Percentiles rank a stretch among this genome's conserved stretches.
Conservation (phyloP, 2,329 filamentous ascomycete genomes). For the Pseudophaeomoniella oleicola region DNA sequence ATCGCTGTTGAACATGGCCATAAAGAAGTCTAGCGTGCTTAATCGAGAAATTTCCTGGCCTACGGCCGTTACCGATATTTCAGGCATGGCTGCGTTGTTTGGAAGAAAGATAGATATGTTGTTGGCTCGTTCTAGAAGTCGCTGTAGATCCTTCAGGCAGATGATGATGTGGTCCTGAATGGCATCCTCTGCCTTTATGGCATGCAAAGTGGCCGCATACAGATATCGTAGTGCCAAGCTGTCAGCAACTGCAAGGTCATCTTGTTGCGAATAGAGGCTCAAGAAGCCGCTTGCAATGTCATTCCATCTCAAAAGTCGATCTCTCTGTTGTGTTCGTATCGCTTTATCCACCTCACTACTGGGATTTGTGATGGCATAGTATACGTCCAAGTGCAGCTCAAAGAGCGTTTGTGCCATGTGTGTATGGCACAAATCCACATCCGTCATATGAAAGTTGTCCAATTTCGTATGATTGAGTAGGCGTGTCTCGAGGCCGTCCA, state of each 20-base stretch:
- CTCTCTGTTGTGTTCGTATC: constrained; percentile 38
- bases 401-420: constrained; percentile 47
- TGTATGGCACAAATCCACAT: constrained; percentile 22
- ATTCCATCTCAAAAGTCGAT: constrained; percentile 47
- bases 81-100: constrained; percentile 81
- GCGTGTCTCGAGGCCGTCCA: constrained; percentile 15
- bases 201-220: constrained; percentile 50
- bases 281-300: constrained; percentile 41
- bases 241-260: constrained; percentile 16
- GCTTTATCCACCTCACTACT: constrained; percentile 39
- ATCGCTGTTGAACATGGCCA: constrained; percentile 74
- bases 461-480: constrained; percentile 12
- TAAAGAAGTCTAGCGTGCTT: constrained; percentile 93
- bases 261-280: constrained; percentile 21
- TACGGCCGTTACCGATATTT: constrained; percentile 67
- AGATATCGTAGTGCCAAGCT: constrained; percentile 45
- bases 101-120: constrained; percentile 45
- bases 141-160: constrained; percentile 49
- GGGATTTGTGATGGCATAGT: constrained; percentile 46
- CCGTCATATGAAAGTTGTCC: constrained; percentile 13
- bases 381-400: constrained; percentile 54
- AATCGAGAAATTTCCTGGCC: constrained; percentile 85
- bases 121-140: constrained; percentile 32
- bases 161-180: constrained; percentile 44
- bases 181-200: constrained; percentile 41